A percentile compares a stretch with the other conserved stretches of the same genome.
These are phyloP conservation scores for Pythium sukuiense DNA, from an alignment of 352 stramenopile genomes.

Conservation along the genomic window DNA sequence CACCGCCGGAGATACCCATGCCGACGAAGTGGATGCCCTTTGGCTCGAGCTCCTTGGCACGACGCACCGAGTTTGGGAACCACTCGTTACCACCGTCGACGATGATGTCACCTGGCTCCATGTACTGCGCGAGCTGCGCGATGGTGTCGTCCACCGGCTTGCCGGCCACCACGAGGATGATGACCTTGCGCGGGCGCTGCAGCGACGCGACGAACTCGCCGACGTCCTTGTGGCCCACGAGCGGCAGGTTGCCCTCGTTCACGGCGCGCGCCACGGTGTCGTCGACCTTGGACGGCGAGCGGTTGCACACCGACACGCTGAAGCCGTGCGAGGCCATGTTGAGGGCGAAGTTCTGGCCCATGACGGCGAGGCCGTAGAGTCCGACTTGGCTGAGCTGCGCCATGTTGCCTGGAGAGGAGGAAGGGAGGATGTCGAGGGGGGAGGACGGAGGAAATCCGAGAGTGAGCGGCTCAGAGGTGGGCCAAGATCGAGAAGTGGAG, in stretches of 20 bases:
- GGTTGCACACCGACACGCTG: slow-evolving; percentile 96
- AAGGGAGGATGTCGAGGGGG: background rate
- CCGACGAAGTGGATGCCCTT: slow-evolving; percentile 98
- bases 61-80: slow-evolving; percentile 97
- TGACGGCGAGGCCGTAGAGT: slow-evolving; percentile 92
- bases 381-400: slow-evolving; percentile 80
- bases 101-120: slow-evolving; percentile 96
- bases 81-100: slow-evolving; percentile 99
- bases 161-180: slow-evolving; percentile 98
- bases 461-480: slow-evolving; percentile 3
- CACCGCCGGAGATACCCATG: slow-evolving; percentile 98
- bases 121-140: slow-evolving; percentile 76
- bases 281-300: slow-evolving; percentile 96
- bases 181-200: slow-evolving; percentile 94
- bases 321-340: slow-evolving; percentile 99
- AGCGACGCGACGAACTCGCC: slow-evolving; percentile 93
- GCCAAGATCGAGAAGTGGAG: slow-evolving; percentile 3
- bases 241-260: slow-evolving; percentile 93
- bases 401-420: slow-evolving; percentile 35
- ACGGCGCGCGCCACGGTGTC: slow-evolving; percentile 94
- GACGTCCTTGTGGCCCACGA: slow-evolving; percentile 92
- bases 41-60: slow-evolving; percentile 89
- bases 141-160: slow-evolving; percentile 95
- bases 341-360: slow-evolving; percentile 99
- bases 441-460: slow-evolving; percentile 19